Evolutionary conservation across 805 yeast genomes (phyloP).

Genomic region (Starmerella powellii): DNA sequence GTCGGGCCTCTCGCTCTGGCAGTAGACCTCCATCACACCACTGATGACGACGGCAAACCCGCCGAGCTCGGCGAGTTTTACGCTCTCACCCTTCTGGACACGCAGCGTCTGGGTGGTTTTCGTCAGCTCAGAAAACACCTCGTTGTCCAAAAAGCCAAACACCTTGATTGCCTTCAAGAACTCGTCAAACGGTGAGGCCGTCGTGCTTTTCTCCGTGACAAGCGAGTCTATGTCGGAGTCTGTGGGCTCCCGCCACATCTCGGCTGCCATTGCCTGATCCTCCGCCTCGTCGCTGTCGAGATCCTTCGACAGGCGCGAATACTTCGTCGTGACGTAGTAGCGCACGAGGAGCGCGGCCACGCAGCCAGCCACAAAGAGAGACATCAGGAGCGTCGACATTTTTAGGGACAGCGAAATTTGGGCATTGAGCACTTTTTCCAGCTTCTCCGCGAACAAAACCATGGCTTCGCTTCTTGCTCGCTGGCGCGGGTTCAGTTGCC

Average conservation of each 20-base stretch:
- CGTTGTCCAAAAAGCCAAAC: slow-evolving; percentile 82
- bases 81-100: slow-evolving; percentile 60
- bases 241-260: slow-evolving; percentile 31
- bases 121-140: slow-evolving; percentile 86
- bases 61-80: slow-evolving; percentile 56
- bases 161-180: slow-evolving; percentile 83
- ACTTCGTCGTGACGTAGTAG: slow-evolving; percentile 50
- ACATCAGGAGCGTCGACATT: slow-evolving; percentile 21
- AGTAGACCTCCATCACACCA: slow-evolving; percentile 62
- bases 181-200: slow-evolving; percentile 69
- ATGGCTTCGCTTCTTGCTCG: too few relatives aligned
- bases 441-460: neutral
- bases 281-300: slow-evolving; percentile 21
- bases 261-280: slow-evolving; percentile 34
- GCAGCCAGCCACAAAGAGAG: slow-evolving; percentile 26
- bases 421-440: slow-evolving; percentile 4
- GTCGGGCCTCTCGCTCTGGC: slow-evolving; percentile 18
- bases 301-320: slow-evolving; percentile 44
- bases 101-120: slow-evolving; percentile 84
- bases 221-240: slow-evolving; percentile 25
- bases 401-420: slow-evolving; percentile 13
- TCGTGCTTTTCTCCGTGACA: slow-evolving; percentile 33
- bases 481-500: neutral
- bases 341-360: slow-evolving; percentile 41
- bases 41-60: slow-evolving; percentile 92